These are phyloP conservation scores for Vigna unguiculata DNA, from an alignment of 306 rosid genomes.

Conservation along the genomic window DNA sequence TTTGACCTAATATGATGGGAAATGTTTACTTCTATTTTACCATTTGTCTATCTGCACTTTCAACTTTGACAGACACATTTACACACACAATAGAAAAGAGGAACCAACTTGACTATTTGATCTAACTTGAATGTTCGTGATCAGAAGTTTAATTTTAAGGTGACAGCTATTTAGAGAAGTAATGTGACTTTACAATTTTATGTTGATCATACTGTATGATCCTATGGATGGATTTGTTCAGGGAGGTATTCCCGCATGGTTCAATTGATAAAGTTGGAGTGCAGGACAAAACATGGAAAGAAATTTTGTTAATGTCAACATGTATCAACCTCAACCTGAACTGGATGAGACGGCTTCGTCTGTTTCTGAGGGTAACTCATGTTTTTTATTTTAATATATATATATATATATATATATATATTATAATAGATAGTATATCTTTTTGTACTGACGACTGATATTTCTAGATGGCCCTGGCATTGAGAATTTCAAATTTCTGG, in stretches of 20 bases:
- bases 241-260: slow-evolving; percentile 54
- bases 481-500: slow-evolving; percentile 90
- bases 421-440: neutral
- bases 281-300: slow-evolving; percentile 44
- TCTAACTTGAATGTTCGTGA: neutral
- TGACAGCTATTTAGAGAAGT: neutral
- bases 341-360: slow-evolving; percentile 54
- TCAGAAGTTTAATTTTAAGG: slow-evolving; percentile 6
- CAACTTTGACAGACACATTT: no score
- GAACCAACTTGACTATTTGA: neutral
- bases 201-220: neutral
- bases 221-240: slow-evolving; percentile 32
- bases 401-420: neutral
- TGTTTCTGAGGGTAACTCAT: slow-evolving; percentile 60
- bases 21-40: slow-evolving; percentile 4
- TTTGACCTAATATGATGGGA: slow-evolving; percentile 20
- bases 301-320: slow-evolving; percentile 45
- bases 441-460: slow-evolving; percentile 36
- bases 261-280: slow-evolving; percentile 47
- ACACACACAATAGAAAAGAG: neutral
- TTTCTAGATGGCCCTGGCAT: slow-evolving; percentile 81
- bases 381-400: slow-evolving; percentile 20
- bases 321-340: slow-evolving; percentile 47
- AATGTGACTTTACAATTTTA: neutral
- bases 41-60: slow-evolving; percentile 13